Percentiles rank a stretch among this genome's conserved stretches.
These are phyloP conservation scores for Sclerospora graminicola DNA, from an alignment of 352 stramenopile genomes.

Conservation along the genomic window DNA sequence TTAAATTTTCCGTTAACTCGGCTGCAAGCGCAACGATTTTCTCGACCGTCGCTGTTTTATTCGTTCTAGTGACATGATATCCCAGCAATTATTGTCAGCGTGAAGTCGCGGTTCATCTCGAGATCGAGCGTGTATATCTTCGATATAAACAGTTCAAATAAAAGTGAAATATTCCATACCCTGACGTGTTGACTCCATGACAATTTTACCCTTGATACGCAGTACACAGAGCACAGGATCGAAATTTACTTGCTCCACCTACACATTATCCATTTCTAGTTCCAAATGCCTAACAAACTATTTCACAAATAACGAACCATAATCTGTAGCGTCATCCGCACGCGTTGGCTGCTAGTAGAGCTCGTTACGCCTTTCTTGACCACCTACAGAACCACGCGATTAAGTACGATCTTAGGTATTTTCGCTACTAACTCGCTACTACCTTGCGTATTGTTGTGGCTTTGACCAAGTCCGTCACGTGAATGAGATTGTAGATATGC, in stretches of 20 bases:
- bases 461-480: slow-evolving; percentile 89
- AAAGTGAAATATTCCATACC: slow-evolving; percentile 29
- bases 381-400: slow-evolving; percentile 37
- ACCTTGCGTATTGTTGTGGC: slow-evolving; percentile 97
- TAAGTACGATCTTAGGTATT: slow-evolving; percentile 9
- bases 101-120: slow-evolving; percentile 95
- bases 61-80: slow-evolving; percentile 94
- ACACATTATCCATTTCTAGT: not conserved
- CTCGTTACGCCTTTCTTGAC: slow-evolving; percentile 93
- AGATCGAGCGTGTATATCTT: slow-evolving; percentile 96
- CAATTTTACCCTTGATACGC: slow-evolving; percentile 91
- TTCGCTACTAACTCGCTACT: not conserved
- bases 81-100: slow-evolving; percentile 95
- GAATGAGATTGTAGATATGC: slow-evolving; percentile 98
- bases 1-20: too few species aligned
- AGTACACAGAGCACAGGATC: slow-evolving; percentile 89
- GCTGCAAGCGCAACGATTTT: too few species aligned
- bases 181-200: slow-evolving; percentile 89
- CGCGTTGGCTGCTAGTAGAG: slow-evolving; percentile 90
- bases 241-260: slow-evolving; percentile 95
- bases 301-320: slow-evolving; percentile 22
- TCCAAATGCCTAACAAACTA: not conserved
- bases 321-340: slow-evolving; percentile 94
- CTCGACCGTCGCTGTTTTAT: too few species aligned
- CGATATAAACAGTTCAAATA: slow-evolving; percentile 11